Evolutionary conservation across 1,284 basidiomycete species (phyloP), one percentile per base, ranked within the genome.

Genomic region (Papiliotrema fonsecae): DNA sequence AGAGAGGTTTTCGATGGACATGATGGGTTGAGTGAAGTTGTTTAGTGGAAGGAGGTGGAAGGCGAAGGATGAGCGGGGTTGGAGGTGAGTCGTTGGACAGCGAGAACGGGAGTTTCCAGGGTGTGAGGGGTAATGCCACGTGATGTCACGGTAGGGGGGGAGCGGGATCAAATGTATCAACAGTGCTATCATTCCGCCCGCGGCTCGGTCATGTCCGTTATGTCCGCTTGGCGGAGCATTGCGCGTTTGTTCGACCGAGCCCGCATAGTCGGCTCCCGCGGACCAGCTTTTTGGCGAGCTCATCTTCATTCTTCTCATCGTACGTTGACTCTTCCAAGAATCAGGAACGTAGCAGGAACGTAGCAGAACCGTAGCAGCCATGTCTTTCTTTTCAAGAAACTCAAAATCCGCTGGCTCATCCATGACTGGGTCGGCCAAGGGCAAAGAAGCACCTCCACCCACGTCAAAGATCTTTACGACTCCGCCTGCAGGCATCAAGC

Each of bases 1-100:
- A 56, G 79, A 77, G 62, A 82, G 79, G 52, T 81, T 80, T 54
- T 71, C 67, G 59, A 64, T 84, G 76, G 59, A 82, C 81, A 67
- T 81, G 76, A 55, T 80, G 78, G n/a, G n/a, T 57, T 24, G 50
- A 62, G 61, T 62, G 50, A 62, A 83, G 80, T 69, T 82, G 71
- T 64, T 75, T 73, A 61, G 18, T 25, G 31, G 16, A 36, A 26
- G 11, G 24, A 30, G 36, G 41, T 21, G 32, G 26, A 19, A 24
- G n/a, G n/a, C n/a, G 28, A 24, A 27, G 19, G 16, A 25, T 16
- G 24, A 26, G 16, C 19, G 18, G 11, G 19, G 32, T 21, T 35
- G 32, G 32, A 30, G 26, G 35, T 13, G 26, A 14, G 22, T 42
- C 19, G 19, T 24, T 21, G 30, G 30, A 24, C 24, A 19, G 36